Evolutionary conservation across 768 basidiomycete species (phyloP), one percentile per base, ranked within the genome.

Genomic region (Rickenella mellea): DNA sequence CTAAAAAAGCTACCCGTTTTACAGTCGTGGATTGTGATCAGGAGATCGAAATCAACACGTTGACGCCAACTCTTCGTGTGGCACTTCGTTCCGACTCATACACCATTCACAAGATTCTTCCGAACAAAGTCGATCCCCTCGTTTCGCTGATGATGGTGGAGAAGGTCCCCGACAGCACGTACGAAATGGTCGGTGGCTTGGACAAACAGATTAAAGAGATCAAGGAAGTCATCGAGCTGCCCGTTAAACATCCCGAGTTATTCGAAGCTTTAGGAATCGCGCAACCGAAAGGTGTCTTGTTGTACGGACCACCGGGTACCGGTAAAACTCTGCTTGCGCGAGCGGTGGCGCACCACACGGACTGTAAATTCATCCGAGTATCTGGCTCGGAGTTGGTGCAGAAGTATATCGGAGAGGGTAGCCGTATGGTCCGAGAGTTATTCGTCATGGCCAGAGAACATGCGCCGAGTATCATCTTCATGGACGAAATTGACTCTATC

Each of bases 131-230:
- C 54, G 96, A 97, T 62, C 94, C 96, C 4, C 80, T 98, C 29
- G 93, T 98, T 24, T 96, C 92, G 15, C 78, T 98, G 48, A 98
- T 98, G 96, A 97, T 98, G 93, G 94, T 98, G 9, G 94, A 99
- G 66, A 99, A 99, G 62, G 94, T 98, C 0, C 94, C 94, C 0
- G 94, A 98, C 62, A 91, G 87, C 63, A 98, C 96, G 24, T 99
- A 99, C 65, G 96, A 98, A 64, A 97, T 98, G 93, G 94, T 99
- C 47, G 96, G 96, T 17, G 94, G 94, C 52, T 76, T 98, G 45
- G 96, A 98, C 70, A 89, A 96, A 66, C 84, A 93, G 50, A 93
- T 94, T 55, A 96, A 96, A 68, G 93, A 98, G 57, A 94, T 98
- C 65, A 96, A 97, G 64, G 94, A 98, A 63, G 94, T 97, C 58